These are phyloP conservation scores for Trametes cubensis DNA, from an alignment of 768 basidiomycete species.

Conservation along the genomic window DNA sequence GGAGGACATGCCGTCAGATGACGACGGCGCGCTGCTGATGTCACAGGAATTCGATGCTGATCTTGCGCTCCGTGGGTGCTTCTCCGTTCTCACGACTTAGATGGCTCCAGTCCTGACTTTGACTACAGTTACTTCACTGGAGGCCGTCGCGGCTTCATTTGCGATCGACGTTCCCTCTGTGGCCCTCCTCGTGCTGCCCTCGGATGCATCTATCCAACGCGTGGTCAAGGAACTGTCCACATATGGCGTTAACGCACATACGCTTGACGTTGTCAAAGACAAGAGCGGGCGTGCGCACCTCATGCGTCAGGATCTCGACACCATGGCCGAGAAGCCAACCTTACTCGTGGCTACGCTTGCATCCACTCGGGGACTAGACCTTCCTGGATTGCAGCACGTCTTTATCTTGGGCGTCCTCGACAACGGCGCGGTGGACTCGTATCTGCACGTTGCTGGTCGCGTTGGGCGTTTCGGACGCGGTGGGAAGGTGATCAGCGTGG, in stretches of 20 bases:
- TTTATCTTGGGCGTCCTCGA: constrained; percentile 69
- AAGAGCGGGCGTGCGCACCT: constrained; percentile 49
- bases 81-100: not conserved
- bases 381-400: constrained; percentile 72
- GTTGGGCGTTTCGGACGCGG: constrained; percentile 70
- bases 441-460: constrained; percentile 72
- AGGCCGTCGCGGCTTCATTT: constrained; percentile 70
- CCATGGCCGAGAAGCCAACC: constrained; percentile 52
- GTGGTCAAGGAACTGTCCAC: constrained; percentile 64
- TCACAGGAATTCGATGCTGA: constrained; percentile 13
- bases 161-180: constrained; percentile 71
- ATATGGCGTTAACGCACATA: constrained; percentile 69
- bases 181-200: constrained; percentile 69
- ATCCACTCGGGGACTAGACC: constrained; percentile 72
- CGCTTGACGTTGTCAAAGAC: constrained; percentile 53
- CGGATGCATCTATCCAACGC: constrained; percentile 60
- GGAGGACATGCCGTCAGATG: constrained; percentile 6
- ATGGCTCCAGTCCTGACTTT: not conserved
- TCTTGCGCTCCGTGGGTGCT: constrained; percentile 3
- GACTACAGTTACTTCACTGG: constrained; percentile 45
- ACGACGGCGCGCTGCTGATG: constrained; percentile 14
- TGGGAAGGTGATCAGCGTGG: constrained; percentile 68
- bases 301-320: constrained; percentile 37
- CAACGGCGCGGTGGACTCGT: constrained; percentile 55
- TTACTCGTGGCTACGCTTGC: constrained; percentile 72